phyloP scores from a whole-genome alignment of 345 rosid species.

The Alliaria petiolata region DNA sequence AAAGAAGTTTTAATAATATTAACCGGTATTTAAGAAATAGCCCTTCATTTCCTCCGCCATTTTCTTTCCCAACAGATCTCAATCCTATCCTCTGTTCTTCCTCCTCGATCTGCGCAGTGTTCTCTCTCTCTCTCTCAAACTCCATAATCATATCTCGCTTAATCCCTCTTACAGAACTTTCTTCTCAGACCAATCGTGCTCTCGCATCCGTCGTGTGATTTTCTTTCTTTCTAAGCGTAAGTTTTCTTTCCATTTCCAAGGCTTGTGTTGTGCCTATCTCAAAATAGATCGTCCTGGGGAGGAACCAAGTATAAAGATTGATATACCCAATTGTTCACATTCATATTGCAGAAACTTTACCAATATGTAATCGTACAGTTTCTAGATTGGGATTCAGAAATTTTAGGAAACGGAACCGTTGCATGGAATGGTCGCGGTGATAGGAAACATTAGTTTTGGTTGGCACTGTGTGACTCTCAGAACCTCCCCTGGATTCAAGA shows the following conservation, averaged over 20 bases:
- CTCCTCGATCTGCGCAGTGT: slow-evolving; percentile 10
- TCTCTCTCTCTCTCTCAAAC: background rate
- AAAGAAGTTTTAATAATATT: background rate
- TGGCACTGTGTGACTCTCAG: background rate
- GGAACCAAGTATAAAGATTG: background rate
- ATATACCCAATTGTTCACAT: background rate
- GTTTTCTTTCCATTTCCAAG: background rate
- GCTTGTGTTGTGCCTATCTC: background rate
- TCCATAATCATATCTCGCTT: background rate
- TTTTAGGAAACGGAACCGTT: background rate
- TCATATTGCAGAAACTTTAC: background rate
- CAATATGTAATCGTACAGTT: background rate
- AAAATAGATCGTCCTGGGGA: background rate
- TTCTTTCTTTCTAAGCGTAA: background rate
- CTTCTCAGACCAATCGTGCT: background rate
- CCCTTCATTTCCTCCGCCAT: slow-evolving; percentile 3
- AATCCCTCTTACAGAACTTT: background rate
- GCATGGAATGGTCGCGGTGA: background rate
- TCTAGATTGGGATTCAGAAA: background rate
- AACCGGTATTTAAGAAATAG: slow-evolving; percentile 12
- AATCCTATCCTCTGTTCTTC: slow-evolving; percentile 22
- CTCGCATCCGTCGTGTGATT: background rate
- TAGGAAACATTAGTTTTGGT: background rate
- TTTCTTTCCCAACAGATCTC: background rate
- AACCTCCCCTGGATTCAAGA: background rate